These are phyloP conservation scores for Globisporangium spiculum DNA, from an alignment of 352 stramenopile genomes.

Conservation along the genomic window DNA sequence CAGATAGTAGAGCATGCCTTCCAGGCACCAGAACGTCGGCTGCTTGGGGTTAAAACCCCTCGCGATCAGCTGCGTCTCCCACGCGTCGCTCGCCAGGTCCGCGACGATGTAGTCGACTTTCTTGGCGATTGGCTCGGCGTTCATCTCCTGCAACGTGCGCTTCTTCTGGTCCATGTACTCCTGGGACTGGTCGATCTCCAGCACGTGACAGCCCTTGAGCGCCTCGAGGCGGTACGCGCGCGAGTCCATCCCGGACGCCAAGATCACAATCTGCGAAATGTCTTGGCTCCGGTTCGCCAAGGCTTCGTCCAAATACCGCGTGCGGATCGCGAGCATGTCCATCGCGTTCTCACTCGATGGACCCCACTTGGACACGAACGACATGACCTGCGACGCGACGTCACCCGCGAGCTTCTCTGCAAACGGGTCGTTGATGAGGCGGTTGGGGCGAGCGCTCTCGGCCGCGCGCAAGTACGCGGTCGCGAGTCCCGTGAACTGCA, in stretches of 20 bases:
- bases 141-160: constrained; percentile 5
- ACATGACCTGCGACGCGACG: not conserved
- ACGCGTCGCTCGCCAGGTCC: constrained; percentile 19
- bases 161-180: constrained; percentile 18
- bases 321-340: constrained; percentile 22
- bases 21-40: constrained; percentile 23
- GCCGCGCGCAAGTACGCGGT: constrained; percentile 22
- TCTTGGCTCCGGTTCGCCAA: constrained; percentile 1
- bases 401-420: constrained; percentile 17
- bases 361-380: constrained; percentile 14
- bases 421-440: constrained; percentile 23
- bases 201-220: constrained; percentile 12
- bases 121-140: not conserved
- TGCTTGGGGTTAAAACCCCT: constrained; percentile 14
- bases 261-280: constrained; percentile 22
- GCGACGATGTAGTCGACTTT: constrained; percentile 19
- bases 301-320: constrained; percentile 24
- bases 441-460: constrained; percentile 17
- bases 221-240: constrained; percentile 22
- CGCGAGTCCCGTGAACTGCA: constrained; percentile 14
- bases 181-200: constrained; percentile 20
- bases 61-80: constrained; percentile 10
- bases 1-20: constrained; percentile 23
- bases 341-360: not conserved
- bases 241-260: constrained; percentile 19